phyloP scores from a whole-genome alignment of 768 basidiomycete species.

The Termitomyces sp. region DNA sequence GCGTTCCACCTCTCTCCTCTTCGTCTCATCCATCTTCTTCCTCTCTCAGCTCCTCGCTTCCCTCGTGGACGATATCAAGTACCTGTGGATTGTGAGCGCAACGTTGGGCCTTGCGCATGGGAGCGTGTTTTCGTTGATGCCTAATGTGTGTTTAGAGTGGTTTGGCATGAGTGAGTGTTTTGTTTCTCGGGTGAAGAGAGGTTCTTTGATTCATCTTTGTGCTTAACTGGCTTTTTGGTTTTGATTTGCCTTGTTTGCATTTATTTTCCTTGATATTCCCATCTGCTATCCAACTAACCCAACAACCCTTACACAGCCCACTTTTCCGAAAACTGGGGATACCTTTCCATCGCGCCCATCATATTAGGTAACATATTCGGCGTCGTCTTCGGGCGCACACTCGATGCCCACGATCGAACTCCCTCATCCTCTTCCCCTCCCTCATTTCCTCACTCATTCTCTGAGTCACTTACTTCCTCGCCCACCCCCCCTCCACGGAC shows the following conservation, averaged over 20 bases:
- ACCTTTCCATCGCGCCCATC: conserved; percentile 65
- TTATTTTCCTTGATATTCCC: neutral
- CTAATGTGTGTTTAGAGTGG: conserved; percentile 82
- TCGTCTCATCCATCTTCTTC: conserved; percentile 65
- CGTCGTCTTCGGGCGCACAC: conserved; percentile 73
- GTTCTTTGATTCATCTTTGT: neutral
- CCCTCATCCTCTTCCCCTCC: neutral
- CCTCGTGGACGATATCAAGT: conserved; percentile 46
- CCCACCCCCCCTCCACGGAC: neutral
- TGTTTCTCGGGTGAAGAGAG: neutral
- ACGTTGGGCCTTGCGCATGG: conserved; percentile 69
- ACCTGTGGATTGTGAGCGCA: conserved; percentile 58
- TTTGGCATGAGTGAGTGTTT: conserved; percentile 71
- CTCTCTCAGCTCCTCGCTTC: conserved; percentile 63
- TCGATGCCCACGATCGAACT: conserved; percentile 57
- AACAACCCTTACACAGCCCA: too few relatives aligned
- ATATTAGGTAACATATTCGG: conserved; percentile 82
- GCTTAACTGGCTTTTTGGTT: too few relatives aligned
- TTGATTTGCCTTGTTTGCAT: neutral
- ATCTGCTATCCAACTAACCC: too few relatives aligned
- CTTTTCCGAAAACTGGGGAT: conserved; percentile 87
- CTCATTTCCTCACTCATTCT: conserved; percentile 7
- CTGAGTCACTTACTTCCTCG: conserved; percentile 56
- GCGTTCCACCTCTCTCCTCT: conserved; percentile 61
- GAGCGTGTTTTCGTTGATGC: conserved; percentile 62